These are phyloP conservation scores for Vaucheria bursata DNA, from an alignment of 352 stramenopile species.

Conservation along the genomic window DNA sequence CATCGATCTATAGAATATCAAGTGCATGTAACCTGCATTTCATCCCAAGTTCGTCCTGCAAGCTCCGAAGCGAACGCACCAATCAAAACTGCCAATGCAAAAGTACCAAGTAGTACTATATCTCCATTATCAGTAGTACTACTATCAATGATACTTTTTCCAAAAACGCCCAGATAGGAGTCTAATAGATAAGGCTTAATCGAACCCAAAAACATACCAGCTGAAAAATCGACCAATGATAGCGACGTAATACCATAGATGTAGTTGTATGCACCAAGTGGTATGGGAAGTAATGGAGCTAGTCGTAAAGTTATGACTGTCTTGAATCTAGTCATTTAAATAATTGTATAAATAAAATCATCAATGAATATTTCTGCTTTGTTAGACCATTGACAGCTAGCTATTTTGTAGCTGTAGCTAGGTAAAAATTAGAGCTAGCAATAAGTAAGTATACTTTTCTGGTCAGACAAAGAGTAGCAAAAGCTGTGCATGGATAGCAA, in stretches of 20 bases:
- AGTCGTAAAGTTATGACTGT: constrained; percentile 63
- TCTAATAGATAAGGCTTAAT: constrained; percentile 64
- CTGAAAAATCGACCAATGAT: constrained; percentile 55
- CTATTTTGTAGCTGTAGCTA: too few relatives aligned
- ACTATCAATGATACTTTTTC: constrained; percentile 26
- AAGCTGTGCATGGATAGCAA: too few relatives aligned
- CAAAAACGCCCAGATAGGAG: constrained; percentile 44
- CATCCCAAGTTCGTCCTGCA: not conserved
- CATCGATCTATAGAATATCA: not conserved
- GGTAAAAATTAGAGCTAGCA: too few relatives aligned
- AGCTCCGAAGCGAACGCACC: constrained; percentile 40
- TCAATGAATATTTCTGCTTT: too few relatives aligned
- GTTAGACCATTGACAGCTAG: too few relatives aligned
- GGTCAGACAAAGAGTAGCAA: too few relatives aligned
- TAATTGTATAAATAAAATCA: too few relatives aligned
- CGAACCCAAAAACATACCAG: constrained; percentile 61
- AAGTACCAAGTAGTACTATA: constrained; percentile 24
- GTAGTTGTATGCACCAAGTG: constrained; percentile 68
- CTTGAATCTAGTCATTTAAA: constrained; percentile 56
- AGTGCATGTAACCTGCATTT: not conserved
- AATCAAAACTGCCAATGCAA: constrained; percentile 35
- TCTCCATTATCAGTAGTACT: constrained; percentile 1
- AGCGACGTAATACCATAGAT: constrained; percentile 59
- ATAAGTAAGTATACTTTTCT: too few relatives aligned
- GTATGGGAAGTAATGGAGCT: constrained; percentile 63